Conservation (phyloP, 305 asterid genomes). For the Fraxinus ornus region DNA sequence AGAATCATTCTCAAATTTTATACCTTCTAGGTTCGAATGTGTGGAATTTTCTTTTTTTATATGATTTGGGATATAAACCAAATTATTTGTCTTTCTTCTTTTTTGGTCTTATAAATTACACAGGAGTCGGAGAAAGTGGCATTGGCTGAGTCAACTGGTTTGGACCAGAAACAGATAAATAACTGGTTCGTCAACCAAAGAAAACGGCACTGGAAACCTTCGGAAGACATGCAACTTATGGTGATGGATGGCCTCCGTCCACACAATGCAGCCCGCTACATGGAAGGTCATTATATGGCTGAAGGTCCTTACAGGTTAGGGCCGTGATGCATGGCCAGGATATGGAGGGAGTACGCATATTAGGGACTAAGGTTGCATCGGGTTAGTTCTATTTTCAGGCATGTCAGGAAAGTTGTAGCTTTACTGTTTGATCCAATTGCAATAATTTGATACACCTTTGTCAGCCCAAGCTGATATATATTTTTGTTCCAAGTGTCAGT, state of each 20-base stretch:
- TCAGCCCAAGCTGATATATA: not conserved
- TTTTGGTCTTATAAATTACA: not conserved
- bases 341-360: not conserved
- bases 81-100: not conserved
- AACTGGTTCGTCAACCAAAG: slow-evolving; percentile 95
- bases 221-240: slow-evolving; percentile 88
- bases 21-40: not conserved
- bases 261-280: slow-evolving; percentile 67
- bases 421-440: not conserved
- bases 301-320: slow-evolving; percentile 71
- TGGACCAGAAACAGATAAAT: slow-evolving; percentile 87
- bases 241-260: slow-evolving; percentile 78
- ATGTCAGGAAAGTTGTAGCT: not conserved
- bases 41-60: not conserved
- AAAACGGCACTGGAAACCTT: slow-evolving; percentile 90
- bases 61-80: not conserved
- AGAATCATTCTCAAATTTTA: not conserved
- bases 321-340: slow-evolving; percentile 35
- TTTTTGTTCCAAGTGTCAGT: not conserved
- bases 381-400: not conserved
- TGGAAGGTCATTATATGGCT: slow-evolving; percentile 82
- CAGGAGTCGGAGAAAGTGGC: slow-evolving; percentile 92
- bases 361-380: not conserved
- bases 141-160: slow-evolving; percentile 80
- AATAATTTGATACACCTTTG: not conserved